Conservation (phyloP, 306 rosid species). For the Elaeagnus macrophylla region DNA sequence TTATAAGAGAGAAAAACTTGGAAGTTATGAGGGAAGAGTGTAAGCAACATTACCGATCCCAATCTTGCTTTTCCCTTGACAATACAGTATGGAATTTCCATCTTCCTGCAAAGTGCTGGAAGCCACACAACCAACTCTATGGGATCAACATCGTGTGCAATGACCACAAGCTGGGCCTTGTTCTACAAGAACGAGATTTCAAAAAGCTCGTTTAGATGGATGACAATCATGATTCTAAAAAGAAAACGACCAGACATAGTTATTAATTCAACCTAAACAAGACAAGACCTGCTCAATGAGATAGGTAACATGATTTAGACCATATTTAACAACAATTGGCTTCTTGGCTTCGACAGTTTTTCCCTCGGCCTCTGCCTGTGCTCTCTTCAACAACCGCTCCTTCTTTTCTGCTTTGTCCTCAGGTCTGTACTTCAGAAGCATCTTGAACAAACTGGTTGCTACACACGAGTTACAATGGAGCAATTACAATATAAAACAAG, state of each 20-base stretch:
- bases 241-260: not conserved
- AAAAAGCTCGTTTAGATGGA: too few species aligned
- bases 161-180: slow-evolving; percentile 68
- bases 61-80: slow-evolving; percentile 75
- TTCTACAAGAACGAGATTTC: slow-evolving; percentile 27
- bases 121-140: slow-evolving; percentile 81
- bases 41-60: slow-evolving; percentile 39
- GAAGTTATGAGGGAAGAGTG: not conserved
- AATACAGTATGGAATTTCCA: slow-evolving; percentile 80
- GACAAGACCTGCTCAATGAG: slow-evolving; percentile 58
- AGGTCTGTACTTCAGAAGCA: slow-evolving; percentile 66
- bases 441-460: slow-evolving; percentile 68
- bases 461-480: slow-evolving; percentile 13
- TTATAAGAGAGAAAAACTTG: not conserved
- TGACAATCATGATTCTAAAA: not conserved
- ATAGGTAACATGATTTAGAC: slow-evolving; percentile 73
- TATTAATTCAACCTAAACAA: not conserved
- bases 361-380: slow-evolving; percentile 63
- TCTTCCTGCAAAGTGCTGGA: slow-evolving; percentile 70
- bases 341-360: slow-evolving; percentile 56
- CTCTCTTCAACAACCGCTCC: slow-evolving; percentile 62
- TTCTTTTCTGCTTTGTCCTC: slow-evolving; percentile 71
- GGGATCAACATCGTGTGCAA: slow-evolving; percentile 82
- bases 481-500: not conserved
- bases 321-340: slow-evolving; percentile 63